Evolutionary conservation across 116 monocot species (phyloP), one percentile per base, ranked within the genome.

Genomic region (Papilionanthe hybrid): DNA sequence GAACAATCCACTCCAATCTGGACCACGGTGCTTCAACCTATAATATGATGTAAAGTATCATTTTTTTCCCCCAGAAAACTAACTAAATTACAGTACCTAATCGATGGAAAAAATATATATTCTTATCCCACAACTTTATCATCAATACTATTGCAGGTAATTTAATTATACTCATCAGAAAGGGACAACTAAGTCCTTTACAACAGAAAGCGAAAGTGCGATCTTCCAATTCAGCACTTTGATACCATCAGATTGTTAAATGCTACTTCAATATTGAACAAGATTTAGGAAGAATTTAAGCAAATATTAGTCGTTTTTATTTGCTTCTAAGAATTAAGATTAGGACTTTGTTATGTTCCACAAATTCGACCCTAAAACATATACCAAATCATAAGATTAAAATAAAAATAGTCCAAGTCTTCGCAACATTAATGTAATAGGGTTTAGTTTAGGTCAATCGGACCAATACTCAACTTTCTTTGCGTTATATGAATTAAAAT

Each of bases 21-120:
- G 88, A 47, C 88, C 88, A 19, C 88, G 82, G 32, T 91, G 91
- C 86, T 83, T 88, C 65, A 91, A 74, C 75, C 90, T 90, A 50
- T 50, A 13, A 43, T 73, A 30, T 73, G 44, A 42, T 43, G 44
- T 19, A 20, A 45, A 23, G 20, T 17, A 27, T 67, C 3, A 68
- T 17, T 8, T 63, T 60, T 63, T 63, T 25, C 63, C 63, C 6
- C 63, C 22, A 12, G 63, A 25, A 79, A 79, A n/a, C 13, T 37
- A 28, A 19, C 15, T 11, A 22, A 67, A 67, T 13, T 13, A 17
- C 18, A 17, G 18, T 23, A 22, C n/a, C 58, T 5, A 58, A 58
- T 20, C 1, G 17, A 23, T 22, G 32, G 37, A 45, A 53, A 23
- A 17, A 18, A 32, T n/a, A n/a, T n/a, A n/a, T n/a, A 41, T 20